These are phyloP conservation scores for Solanum chilense DNA, from an alignment of 257 asterid species.

Conservation along the genomic window DNA sequence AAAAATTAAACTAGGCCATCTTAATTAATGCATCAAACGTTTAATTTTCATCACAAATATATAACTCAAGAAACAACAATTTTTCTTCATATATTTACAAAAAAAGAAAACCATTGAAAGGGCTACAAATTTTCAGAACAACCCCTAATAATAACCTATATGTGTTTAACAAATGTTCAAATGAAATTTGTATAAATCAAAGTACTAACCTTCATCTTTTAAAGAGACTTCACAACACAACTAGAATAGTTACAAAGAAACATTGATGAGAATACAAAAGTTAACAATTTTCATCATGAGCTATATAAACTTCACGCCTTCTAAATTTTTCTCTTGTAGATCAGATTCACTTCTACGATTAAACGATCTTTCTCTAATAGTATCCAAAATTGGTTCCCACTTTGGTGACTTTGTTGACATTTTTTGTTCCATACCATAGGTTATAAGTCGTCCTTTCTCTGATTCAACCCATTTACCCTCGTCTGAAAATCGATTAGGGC, in stretches of 20 bases:
- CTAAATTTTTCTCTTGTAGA: conserved; percentile 4
- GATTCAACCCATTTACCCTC: neutral
- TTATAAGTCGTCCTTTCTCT: neutral
- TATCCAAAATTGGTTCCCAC: conserved; percentile 53
- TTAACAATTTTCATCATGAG: neutral
- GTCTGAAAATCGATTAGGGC: conserved; percentile 1
- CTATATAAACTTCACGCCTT: neutral
- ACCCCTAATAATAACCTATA: neutral
- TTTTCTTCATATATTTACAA: neutral
- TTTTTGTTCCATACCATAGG: neutral
- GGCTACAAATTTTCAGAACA: neutral
- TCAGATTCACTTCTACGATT: conserved; percentile 42
- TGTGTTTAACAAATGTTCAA: neutral
- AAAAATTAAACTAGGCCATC: neutral
- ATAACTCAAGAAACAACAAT: neutral
- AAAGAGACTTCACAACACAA: neutral
- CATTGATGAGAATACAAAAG: neutral
- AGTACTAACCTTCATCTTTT: neutral
- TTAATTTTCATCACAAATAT: neutral
- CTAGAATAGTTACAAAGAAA: neutral
- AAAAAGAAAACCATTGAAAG: neutral
- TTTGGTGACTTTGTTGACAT: conserved; percentile 5
- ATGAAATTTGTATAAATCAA: neutral
- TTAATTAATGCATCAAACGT: neutral
- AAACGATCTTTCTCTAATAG: conserved; percentile 42